Base-by-base conservation (phyloP, 2,329 filamentous ascomycete genomes). In the Setomelanomma holmii region DNA sequence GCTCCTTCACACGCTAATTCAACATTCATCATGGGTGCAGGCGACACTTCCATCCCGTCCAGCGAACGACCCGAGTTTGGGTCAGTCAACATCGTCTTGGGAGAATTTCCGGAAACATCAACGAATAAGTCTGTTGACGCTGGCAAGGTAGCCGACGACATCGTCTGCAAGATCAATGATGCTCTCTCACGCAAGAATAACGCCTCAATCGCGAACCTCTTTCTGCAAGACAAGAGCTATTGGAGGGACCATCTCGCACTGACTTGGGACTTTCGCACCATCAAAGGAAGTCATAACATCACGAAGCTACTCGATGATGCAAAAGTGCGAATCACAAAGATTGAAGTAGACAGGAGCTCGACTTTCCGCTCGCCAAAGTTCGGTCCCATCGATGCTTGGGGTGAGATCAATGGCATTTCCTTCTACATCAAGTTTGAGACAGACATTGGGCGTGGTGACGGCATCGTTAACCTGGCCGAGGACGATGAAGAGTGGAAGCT, bases 221-320 rank as follows among this genome's bases (percentile, higher is more conserved):
- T 86, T 58, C 59, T 80, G 2, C 71, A 80, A 10, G 75, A 81
- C 35, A 76, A 80, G 33, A 76, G 79, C 19, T 85, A 81, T 64
- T 87, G 83, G 83, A 76, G 84, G 33, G 85, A 87, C 61, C 81
- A 86, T 47, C 76, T 87, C 3, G 79, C 75, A 5, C 63, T 86
- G 8, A 80, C 81, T 0, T 86, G 83, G 79, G 78, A 83, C 27
- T 76, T 85, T 20, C 81, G 77, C 30, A 87, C 84, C 0, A 61
- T 82, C n/a, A 68, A 71, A 43, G 68, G 66, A 79, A 81, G 56
- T 78, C 79, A 11, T 64, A 69, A 40, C 57, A 77, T 43, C 75
- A 73, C 23, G 79, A 84, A 39, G 35, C 64, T 45, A 43, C 64
- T 71, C 69, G 57, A 58, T 17, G 49, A 51, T 7, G 66, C 58